Conservation (phyloP, 208 protist genomes). For the Herpetomonas tarakana region DNA sequence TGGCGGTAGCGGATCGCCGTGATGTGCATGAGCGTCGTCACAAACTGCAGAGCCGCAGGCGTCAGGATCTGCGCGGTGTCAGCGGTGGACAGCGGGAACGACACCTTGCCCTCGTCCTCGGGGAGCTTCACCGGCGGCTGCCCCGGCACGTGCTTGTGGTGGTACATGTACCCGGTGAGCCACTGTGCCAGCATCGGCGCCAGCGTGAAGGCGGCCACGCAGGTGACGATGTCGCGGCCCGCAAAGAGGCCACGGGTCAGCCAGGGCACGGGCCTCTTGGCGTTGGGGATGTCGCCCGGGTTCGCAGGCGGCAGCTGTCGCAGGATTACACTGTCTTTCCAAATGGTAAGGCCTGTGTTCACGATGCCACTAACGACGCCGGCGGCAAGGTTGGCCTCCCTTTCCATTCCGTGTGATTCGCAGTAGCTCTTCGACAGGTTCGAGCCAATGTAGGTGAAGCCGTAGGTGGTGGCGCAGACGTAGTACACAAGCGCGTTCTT, state of each 20-base stretch:
- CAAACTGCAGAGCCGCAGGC: slow-evolving; percentile 68
- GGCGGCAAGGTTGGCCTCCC: slow-evolving; percentile 53
- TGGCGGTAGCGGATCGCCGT: slow-evolving; percentile 85
- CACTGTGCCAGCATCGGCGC: slow-evolving; percentile 72
- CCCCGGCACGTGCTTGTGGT: slow-evolving; percentile 38
- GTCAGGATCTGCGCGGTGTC: slow-evolving; percentile 76
- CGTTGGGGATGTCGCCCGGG: slow-evolving; percentile 24
- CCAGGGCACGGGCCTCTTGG: slow-evolving; percentile 68
- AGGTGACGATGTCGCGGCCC: slow-evolving; percentile 74
- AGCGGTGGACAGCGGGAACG: slow-evolving; percentile 48
- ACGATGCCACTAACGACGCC: slow-evolving; percentile 60
- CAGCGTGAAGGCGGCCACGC: slow-evolving; percentile 75
- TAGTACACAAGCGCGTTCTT: slow-evolving; percentile 72
- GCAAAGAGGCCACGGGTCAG: slow-evolving; percentile 75
- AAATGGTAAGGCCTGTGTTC: slow-evolving; percentile 78
- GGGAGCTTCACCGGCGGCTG: slow-evolving; percentile 29
- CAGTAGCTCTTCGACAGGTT: slow-evolving; percentile 82
- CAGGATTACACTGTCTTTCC: slow-evolving; percentile 85
- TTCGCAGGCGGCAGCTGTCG: slow-evolving; percentile 55
- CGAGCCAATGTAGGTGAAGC: slow-evolving; percentile 70
- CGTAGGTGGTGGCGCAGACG: slow-evolving; percentile 67
- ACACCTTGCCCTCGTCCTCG: slow-evolving; percentile 50
- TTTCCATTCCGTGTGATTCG: slow-evolving; percentile 55
- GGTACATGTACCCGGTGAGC: slow-evolving; percentile 54
- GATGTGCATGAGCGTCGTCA: slow-evolving; percentile 85